Evolutionary conservation across 2,329 filamentous ascomycete genomes (phyloP).

Genomic region (Pyricularia pennisetigena): DNA sequence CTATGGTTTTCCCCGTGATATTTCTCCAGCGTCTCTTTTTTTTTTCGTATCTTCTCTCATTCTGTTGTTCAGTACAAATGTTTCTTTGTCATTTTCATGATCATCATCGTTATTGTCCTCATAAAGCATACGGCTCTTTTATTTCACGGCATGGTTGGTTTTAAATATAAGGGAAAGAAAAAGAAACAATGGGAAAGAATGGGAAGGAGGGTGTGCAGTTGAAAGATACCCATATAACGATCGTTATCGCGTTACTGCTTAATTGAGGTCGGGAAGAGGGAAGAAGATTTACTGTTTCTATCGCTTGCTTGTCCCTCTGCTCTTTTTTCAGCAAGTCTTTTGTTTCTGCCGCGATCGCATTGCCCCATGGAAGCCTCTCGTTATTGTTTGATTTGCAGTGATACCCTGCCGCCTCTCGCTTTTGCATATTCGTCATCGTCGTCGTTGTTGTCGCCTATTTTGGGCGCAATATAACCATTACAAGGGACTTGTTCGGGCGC

Average conservation of each 20-base stretch:
- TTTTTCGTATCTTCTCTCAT: not conserved
- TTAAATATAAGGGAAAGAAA: not conserved
- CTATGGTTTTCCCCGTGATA: not conserved
- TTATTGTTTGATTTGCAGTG: not conserved
- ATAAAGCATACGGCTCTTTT: not conserved
- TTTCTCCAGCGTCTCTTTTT: not conserved
- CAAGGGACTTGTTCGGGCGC: not conserved
- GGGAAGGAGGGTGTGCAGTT: not conserved
- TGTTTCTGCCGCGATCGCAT: not conserved
- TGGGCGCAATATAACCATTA: not conserved
- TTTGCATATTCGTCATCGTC: not conserved
- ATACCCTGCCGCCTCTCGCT: slow-evolving; percentile 1
- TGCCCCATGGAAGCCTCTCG: not conserved
- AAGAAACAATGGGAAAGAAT: not conserved
- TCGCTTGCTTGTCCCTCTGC: not conserved
- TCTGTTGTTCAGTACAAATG: not conserved
- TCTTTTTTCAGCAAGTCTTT: not conserved
- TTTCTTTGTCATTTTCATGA: not conserved
- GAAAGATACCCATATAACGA: not conserved
- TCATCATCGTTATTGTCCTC: not conserved
- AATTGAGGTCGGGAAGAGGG: not conserved
- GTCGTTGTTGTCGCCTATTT: not conserved
- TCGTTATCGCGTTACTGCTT: not conserved
- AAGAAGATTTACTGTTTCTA: not conserved
- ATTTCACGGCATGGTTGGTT: not conserved